These are phyloP conservation scores for Castanea sativa DNA, from an alignment of 306 rosid species.

Conservation along the genomic window DNA sequence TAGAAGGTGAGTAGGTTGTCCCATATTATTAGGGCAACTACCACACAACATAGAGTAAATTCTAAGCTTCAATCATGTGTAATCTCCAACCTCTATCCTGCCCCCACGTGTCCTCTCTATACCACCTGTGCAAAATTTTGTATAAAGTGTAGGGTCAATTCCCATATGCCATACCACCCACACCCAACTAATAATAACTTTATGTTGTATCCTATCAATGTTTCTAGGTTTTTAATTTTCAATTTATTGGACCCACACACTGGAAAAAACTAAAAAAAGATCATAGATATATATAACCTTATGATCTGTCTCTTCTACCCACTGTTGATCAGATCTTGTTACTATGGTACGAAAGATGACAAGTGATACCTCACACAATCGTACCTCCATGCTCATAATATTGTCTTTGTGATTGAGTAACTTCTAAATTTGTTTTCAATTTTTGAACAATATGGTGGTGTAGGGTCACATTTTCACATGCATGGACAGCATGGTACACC, in stretches of 20 bases:
- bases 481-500: not conserved
- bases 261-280: not conserved
- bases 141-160: not conserved
- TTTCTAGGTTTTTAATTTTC: not conserved
- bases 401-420: not conserved
- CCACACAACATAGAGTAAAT: constrained; percentile 1
- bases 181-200: not conserved
- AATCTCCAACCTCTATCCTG: not conserved
- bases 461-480: not conserved
- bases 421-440: not conserved
- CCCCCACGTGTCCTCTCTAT: constrained; percentile 22
- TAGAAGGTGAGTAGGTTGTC: constrained; percentile 1
- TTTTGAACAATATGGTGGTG: not conserved
- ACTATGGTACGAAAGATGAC: too few species aligned
- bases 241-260: not conserved
- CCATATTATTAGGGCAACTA: constrained; percentile 8
- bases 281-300: not conserved
- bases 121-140: not conserved
- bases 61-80: not conserved
- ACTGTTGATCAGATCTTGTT: too few species aligned
- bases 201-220: not conserved
- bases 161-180: not conserved
- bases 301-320: not conserved
- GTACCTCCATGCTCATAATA: not conserved
- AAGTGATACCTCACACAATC: too few species aligned